Evolutionary conservation across 768 basidiomycete genomes (phyloP).

Genomic region (Austroboletus eburneus): DNA sequence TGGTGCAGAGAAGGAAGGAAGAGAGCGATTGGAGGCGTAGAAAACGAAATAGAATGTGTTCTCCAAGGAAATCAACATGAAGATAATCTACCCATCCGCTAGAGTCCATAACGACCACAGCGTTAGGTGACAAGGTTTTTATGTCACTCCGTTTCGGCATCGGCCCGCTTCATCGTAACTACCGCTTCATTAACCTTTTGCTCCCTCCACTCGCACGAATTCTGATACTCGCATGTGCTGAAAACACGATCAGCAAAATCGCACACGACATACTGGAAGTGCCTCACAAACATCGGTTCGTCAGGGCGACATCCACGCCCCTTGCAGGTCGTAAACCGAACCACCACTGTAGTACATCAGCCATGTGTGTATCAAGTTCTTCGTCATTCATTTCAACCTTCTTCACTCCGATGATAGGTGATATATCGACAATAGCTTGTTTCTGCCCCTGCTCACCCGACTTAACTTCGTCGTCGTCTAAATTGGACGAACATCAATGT

Average conservation of each 20-base stretch:
- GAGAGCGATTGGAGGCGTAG: slow-evolving; percentile 45
- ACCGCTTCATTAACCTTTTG: slow-evolving; percentile 40
- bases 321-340: slow-evolving; percentile 57
- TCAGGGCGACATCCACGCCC: slow-evolving; percentile 63
- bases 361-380: slow-evolving; percentile 51
- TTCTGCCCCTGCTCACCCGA: not conserved
- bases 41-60: slow-evolving; percentile 41
- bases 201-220: slow-evolving; percentile 78
- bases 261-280: not conserved
- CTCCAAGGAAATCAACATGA: slow-evolving; percentile 39
- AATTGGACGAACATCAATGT: slow-evolving; percentile 2
- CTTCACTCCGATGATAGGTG: slow-evolving; percentile 62
- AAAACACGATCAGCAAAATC: not conserved
- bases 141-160: not conserved
- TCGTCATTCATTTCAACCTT: slow-evolving; percentile 51
- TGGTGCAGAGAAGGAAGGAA: slow-evolving; percentile 44
- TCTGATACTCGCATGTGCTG: slow-evolving; percentile 69
- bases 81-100: slow-evolving; percentile 45
- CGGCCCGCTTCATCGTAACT: not conserved
- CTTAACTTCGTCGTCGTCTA: not conserved
- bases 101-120: slow-evolving; percentile 28
- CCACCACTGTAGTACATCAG: slow-evolving; percentile 70
- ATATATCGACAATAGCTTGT: slow-evolving; percentile 2
- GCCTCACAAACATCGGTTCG: slow-evolving; percentile 65
- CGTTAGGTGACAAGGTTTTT: not conserved